Conservation (phyloP, 495 filamentous ascomycete species). For the Aspergillus carlsbadensis region DNA sequence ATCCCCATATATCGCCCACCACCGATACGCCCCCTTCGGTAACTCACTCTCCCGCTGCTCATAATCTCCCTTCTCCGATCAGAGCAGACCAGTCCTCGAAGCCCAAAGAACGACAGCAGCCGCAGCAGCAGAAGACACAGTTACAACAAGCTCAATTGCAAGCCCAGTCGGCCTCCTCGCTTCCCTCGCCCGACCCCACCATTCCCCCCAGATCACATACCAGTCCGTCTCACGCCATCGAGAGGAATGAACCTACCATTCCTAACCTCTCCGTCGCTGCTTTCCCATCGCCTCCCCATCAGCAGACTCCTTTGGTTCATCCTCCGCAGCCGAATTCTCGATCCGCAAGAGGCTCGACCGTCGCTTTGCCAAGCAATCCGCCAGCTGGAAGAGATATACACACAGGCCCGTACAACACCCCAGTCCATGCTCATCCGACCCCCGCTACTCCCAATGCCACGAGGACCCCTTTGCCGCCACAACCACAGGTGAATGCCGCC, state of each 20-base stretch:
- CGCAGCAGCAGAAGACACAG: background rate
- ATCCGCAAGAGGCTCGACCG: background rate
- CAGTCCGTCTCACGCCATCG: conserved; percentile 17
- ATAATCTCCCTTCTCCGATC: background rate
- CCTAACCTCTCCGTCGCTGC: conserved; percentile 6
- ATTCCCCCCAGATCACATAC: conserved; percentile 12
- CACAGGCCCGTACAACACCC: background rate
- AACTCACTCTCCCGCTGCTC: background rate
- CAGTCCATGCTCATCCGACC: background rate
- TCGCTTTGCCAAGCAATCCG: background rate
- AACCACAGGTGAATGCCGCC: background rate
- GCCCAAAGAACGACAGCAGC: background rate
- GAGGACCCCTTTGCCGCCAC: background rate
- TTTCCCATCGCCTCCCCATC: conserved; percentile 12
- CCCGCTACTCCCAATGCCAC: background rate
- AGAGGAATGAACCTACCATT: conserved; percentile 8
- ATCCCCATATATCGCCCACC: conserved; percentile 2
- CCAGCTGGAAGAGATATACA: background rate
- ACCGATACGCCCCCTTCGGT: background rate
- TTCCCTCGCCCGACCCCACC: conserved; percentile 26
- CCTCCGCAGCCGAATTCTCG: background rate
- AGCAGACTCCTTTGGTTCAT: background rate
- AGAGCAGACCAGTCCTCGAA: background rate
- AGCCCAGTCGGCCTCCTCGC: conserved; percentile 3
- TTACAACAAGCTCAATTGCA: background rate